Base-by-base conservation (phyloP, 2,329 filamentous ascomycete genomes). In the Didymella sp. region DNA sequence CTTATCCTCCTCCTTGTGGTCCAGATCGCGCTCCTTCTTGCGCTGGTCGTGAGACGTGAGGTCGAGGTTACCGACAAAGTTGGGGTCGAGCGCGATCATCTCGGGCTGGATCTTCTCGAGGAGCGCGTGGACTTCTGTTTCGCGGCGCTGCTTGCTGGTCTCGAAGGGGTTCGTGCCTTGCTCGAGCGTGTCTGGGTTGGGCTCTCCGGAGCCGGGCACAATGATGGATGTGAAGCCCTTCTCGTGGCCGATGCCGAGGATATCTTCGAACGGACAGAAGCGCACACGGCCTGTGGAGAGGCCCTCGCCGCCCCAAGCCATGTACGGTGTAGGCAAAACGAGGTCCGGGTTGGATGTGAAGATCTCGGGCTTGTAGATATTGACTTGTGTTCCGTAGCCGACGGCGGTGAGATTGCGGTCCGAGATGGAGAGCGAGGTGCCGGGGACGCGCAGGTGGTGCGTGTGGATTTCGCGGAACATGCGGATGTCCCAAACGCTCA, bases 191-290 rank as follows among this genome's bases (percentile, higher is more conserved):
- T 99, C 95, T 74, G 91, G 97, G 84, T 98, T 98, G 73, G 95
- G 88, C 77, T 99, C 95, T 60, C 95, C 95, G n/a, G 94, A 90
- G 44, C 95, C 95, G 7, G 95, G 95, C 2, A 98, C 87, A 66
- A 99, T 86, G 72, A 97, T 86, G 53, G 89, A 95, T 15, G 89
- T 90, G 79, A 98, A 98, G 13, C 95, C 95, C 58, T 88, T 81
- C 71, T 90, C 85, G 79, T 98, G 94, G 2, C 89, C 85, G 22
- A 96, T 84, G 13, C 94, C 95, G 1, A 99, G 85, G 0, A 97
- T 81, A 80, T 99, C 95, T 75, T 99, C 95, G 62, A 90, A 96
- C 0, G 95, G 95, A 73, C 95, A 99, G 91, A 94, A 99, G 59
- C 85, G 84, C 2, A 96, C 86, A 37, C 89, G 86, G 76, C 96